Evolutionary conservation across 2,329 filamentous ascomycete species (phyloP), one percentile per base, ranked within the genome.

Genomic region (Aspergillus latus): DNA sequence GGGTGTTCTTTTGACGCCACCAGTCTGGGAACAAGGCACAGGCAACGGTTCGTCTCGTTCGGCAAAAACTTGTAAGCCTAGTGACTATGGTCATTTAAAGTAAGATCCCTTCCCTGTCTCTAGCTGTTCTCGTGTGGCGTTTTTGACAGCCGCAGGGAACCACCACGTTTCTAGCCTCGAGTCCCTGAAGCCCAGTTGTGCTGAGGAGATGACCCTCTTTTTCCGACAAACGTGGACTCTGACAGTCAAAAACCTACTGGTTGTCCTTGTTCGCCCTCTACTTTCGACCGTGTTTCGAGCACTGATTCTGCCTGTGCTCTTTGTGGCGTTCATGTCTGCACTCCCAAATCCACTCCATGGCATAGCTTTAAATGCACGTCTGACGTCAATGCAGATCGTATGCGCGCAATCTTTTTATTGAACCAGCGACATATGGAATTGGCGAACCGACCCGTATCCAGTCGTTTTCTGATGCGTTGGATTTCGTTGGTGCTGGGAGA

Each of bases 361-460:
- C 40, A 13, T 15, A 30, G 4, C 15, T 6, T 37, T 9, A 13
- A 7, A 29, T 16, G n/a, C 11, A 42, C 6, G 10, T 52, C 40
- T 52, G 10, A 52, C 40, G 3, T 10, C 4, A 2, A 45, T 36
- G 49, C 30, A 82, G 82, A 46, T 77, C 78, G 52, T 93, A 88
- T 71, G 88, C 90, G 13, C 87, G 89, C 64, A 92, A 92, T 70
- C 84, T 96, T 60, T 93, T 96, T 66, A 83, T 92, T 3, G 88
- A 90, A 1, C 88, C 89, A 1, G 88, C 88, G 0, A 76, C 81
- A 2, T 96, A 82, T 66, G 92, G 92, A 44, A 85, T 96, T 62
- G 88, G 87, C 44, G 69, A 79, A 0, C 72, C 84, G 0, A 77
- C 74, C 5, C 80, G 85, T 0, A 74, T 96, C 59, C 83, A 86